Base-by-base conservation (phyloP, 1,284 basidiomycete species). In the Ceratobasidium sp. region DNA sequence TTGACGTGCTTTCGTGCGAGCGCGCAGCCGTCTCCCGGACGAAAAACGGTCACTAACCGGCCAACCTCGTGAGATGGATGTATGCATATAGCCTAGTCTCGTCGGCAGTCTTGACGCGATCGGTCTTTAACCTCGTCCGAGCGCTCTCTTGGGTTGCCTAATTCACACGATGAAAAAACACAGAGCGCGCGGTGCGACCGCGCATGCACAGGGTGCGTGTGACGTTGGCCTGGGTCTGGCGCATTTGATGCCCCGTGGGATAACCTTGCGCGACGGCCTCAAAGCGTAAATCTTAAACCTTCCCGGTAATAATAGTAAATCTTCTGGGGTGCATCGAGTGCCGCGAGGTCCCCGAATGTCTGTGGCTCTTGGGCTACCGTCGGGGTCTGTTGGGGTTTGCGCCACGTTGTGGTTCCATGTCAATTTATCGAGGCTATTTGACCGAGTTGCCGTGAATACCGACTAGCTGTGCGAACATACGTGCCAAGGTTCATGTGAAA, bases 121-220 rank as follows among this genome's bases (percentile, higher is more conserved):
- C 31, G 56, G 31, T 8, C 19, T 58, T 58, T 37, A 34, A 14
- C 16, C 7, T 37, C 13, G 34, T n/a, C 56, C 31, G 56, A 58
- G 34, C 29, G 56, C 13, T 14, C 34, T 14, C 56, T 37, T 58
- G 34, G n/a, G 41, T 37, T 58, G 56, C 56, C 56, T 58, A 58
- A 19, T 37, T 58, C 56, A 58, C 56, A 58, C 56, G 56, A 58
- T 58, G 34, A 58, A 58, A 54, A 58, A 58, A 58, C 56, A 58
- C 11, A 19, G 56, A 58, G 56, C 56, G 56, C 56, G 56, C 56
- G 56, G 56, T 58, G 31, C 56, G 31, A 58, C 56, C 56, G 56
- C 56, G 14, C 11, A 58, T 37, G 22, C 14, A 19, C 14, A 58
- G 56, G 56, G 56, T 58, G 56, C 56, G 56, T 58, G 56, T 58